Evolutionary conservation across 2,329 filamentous ascomycete species (phyloP), one percentile per base, ranked within the genome.

Genomic region (Colletotrichum brevisporum): DNA sequence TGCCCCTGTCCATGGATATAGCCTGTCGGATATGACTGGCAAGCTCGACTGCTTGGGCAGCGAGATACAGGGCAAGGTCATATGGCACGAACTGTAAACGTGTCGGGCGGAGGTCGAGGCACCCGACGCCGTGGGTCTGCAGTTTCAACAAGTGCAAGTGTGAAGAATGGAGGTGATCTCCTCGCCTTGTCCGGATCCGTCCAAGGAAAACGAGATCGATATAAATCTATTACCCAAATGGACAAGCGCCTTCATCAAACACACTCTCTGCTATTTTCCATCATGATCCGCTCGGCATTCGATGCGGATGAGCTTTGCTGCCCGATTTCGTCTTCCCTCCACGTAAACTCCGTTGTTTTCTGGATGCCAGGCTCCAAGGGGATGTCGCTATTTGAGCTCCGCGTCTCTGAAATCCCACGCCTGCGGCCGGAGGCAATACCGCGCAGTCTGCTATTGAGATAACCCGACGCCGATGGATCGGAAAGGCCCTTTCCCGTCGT

Each of bases 331-430:
- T 69, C 67, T 21, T 72, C 71, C 8, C 59, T 61, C 21, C 71
- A 52, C 60, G 67, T 65, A 31, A 74, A 71, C 24, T 71, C 71
- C 0, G 67, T 74, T 57, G 60, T 73, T 54, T 71, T 74, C 21
- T 72, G 56, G 8, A 74, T 74, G 1, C 73, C 72, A 5, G 67
- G 56, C 54, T 71, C 66, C 1, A 73, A 54, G 0, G 70, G 71
- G 12, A 58, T 58, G 10, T 58, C 56, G 5, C 56, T 36, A 16
- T 31, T 47, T 27, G 43, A 58, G 16, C 43, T 48, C 16, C 16
- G n/a, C 2, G 56, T 18, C 43, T 58, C 27, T 4, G 56, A 39
- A 5, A 24, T 12, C 5, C 4, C 8, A 8, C 13, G 48, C 8
- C 60, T 52, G 3, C 26, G 21, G 3, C 52, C n/a, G 1, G 63